Percentiles rank a stretch among this genome's conserved stretches.
Conservation (phyloP, 306 rosid species). For the Cucumis sativus region DNA sequence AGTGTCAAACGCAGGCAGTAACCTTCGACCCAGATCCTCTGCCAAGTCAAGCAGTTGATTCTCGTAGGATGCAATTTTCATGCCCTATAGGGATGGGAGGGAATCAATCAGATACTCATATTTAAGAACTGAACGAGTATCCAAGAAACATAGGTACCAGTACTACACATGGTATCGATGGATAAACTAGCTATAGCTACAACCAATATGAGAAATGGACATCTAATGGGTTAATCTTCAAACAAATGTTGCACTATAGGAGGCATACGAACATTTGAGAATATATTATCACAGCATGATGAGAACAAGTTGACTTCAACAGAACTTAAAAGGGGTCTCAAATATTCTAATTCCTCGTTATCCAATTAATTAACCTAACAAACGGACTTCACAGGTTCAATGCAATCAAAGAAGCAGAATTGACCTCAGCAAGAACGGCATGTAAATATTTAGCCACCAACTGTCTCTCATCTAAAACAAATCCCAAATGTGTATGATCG, state of each 20-base stretch:
- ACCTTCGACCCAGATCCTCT: slow-evolving; percentile 81
- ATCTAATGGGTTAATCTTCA: neutral
- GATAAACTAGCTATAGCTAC: neutral
- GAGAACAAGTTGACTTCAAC: neutral
- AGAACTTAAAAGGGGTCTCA: neutral
- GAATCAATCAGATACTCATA: neutral
- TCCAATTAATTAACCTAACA: neutral
- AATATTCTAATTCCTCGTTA: neutral
- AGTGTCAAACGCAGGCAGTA: slow-evolving; percentile 93
- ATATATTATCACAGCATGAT: neutral
- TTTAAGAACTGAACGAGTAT: neutral
- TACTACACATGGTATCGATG: neutral
- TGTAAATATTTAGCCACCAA: neutral
- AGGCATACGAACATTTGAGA: neutral
- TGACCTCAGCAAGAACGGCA: neutral
- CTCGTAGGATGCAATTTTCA: slow-evolving; percentile 72
- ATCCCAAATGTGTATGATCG: neutral
- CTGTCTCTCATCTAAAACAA: neutral
- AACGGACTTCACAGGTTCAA: neutral
- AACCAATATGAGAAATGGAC: neutral
- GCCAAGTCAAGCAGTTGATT: slow-evolving; percentile 73
- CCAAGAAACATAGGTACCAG: neutral
- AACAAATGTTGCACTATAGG: neutral
- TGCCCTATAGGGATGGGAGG: slow-evolving; percentile 42
- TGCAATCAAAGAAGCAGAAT: neutral